Percentiles rank a stretch among this genome's conserved stretches.
Evolutionary conservation across 495 filamentous ascomycete species (phyloP).

Genomic region (Neurospora tetraspora): DNA sequence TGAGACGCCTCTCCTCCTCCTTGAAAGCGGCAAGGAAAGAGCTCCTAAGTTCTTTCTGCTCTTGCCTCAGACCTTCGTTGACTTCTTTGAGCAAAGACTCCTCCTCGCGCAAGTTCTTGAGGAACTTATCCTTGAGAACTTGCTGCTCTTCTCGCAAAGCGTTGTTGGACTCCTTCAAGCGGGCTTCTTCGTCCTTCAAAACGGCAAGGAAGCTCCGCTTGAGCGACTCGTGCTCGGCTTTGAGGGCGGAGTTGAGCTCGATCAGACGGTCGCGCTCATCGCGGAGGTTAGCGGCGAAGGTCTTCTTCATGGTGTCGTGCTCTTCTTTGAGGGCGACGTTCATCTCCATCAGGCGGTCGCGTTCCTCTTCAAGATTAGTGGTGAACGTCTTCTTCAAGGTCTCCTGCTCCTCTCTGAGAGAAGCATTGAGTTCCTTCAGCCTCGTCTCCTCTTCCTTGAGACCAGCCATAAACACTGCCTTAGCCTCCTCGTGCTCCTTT

Average conservation of each 20-base stretch:
- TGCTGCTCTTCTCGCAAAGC: constrained; percentile 1
- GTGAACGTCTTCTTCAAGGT: constrained; percentile 14
- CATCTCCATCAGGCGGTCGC: constrained; percentile 13
- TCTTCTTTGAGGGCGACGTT: constrained; percentile 51
- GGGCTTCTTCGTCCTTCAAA: constrained; percentile 10
- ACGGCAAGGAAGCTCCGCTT: constrained; percentile 21
- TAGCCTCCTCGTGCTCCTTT: constrained; percentile 9
- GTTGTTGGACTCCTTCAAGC: constrained; percentile 2
- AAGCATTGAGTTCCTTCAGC: constrained; percentile 17
- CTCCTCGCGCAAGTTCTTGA: not conserved
- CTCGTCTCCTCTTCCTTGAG: constrained; percentile 60
- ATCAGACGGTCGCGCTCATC: constrained; percentile 72
- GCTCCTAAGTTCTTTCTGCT: constrained; percentile 1
- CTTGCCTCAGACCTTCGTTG: not conserved
- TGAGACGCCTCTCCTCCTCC: constrained; percentile 16
- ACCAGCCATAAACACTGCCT: constrained; percentile 8
- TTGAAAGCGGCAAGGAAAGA: constrained; percentile 26
- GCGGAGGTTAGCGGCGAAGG: constrained; percentile 47
- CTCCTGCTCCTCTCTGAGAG: constrained; percentile 19
- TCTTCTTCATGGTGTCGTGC: constrained; percentile 64
- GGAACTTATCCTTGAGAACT: not conserved
- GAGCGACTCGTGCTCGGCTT: constrained; percentile 28
- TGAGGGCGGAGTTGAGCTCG: constrained; percentile 42
- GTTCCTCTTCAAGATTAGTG: constrained; percentile 16
- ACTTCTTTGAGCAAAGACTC: constrained; percentile 1